Conservation (phyloP, 169 alveolate genomes). For the Plasmodium knowlesi region DNA sequence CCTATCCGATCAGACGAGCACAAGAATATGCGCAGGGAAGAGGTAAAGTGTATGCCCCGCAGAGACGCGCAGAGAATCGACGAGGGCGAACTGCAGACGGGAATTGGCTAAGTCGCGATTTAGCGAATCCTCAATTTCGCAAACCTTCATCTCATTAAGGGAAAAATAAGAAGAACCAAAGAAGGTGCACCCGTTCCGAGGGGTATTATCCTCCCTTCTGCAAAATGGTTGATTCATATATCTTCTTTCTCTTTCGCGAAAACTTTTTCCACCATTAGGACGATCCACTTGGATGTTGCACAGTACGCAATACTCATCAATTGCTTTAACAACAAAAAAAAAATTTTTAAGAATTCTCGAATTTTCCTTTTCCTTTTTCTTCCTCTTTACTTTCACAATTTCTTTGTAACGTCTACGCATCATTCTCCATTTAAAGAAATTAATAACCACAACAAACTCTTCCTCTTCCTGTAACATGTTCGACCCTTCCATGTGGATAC, state of each 20-base stretch:
- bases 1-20: slow-evolving; percentile 1
- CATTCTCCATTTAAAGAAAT: slow-evolving; percentile 50
- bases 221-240: not conserved
- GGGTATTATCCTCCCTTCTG: not conserved
- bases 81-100: slow-evolving; percentile 27
- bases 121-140: slow-evolving; percentile 21
- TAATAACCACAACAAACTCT: slow-evolving; percentile 8
- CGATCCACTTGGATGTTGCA: slow-evolving; percentile 25
- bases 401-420: slow-evolving; percentile 34
- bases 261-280: not conserved
- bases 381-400: slow-evolving; percentile 33
- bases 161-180: not conserved
- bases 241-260: not conserved
- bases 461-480: slow-evolving; percentile 20
- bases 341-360: not conserved
- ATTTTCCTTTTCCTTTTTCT: slow-evolving; percentile 17
- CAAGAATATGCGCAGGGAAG: slow-evolving; percentile 23
- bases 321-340: slow-evolving; percentile 34
- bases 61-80: slow-evolving; percentile 35
- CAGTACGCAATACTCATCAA: slow-evolving; percentile 34
- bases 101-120: slow-evolving; percentile 7
- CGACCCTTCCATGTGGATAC: slow-evolving; percentile 25
- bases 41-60: not conserved
- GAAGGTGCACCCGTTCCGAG: not conserved
- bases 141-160: not conserved